Conservation (phyloP, 257 asterid species). For the Jaltomata sinuosa region DNA sequence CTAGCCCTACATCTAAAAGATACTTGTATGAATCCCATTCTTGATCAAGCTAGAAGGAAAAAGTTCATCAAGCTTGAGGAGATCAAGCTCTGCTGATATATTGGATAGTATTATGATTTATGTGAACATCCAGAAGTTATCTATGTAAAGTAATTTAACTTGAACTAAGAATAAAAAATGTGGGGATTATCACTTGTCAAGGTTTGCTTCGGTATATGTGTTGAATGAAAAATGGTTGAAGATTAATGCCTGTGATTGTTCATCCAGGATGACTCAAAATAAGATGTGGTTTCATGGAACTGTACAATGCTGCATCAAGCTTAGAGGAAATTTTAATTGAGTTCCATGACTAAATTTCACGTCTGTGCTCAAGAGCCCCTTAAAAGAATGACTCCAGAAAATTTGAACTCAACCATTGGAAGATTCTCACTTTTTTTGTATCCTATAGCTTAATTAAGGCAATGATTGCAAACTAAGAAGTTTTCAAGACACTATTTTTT, state of each 20-base stretch:
- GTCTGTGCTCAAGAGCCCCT: background rate
- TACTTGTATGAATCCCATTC: background rate
- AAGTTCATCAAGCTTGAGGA: background rate
- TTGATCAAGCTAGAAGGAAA: background rate
- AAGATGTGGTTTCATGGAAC: background rate
- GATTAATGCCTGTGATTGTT: background rate
- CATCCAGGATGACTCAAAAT: background rate
- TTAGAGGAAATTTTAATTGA: background rate
- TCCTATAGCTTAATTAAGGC: background rate
- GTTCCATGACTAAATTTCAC: background rate
- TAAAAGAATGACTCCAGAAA: background rate
- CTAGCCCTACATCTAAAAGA: background rate
- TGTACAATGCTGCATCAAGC: background rate
- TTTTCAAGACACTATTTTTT: background rate
- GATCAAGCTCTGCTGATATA: background rate
- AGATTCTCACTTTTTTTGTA: background rate
- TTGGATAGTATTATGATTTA: background rate
- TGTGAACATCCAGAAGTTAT: background rate
- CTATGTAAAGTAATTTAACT: constrained; percentile 1
- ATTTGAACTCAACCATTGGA: background rate
- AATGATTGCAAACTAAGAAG: background rate
- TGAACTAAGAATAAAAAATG: background rate
- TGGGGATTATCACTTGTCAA: background rate
- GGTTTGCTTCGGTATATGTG: background rate
- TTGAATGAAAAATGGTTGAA: background rate